Conservation (phyloP, 1,139 yeast species). For the Suhomyces ambrosiae region DNA sequence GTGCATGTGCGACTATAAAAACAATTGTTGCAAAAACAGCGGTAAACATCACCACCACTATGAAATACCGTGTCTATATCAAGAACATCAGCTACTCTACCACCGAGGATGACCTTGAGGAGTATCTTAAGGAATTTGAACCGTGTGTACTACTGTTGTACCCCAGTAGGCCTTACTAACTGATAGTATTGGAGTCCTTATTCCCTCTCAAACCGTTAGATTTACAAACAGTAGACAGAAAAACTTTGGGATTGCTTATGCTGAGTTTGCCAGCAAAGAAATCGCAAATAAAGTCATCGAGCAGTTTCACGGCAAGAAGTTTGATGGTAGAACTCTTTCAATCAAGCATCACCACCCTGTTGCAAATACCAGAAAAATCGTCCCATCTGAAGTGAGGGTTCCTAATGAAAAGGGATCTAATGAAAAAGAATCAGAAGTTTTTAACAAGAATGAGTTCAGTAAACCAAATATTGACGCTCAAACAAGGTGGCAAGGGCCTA, state of each 20-base stretch:
- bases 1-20: neutral
- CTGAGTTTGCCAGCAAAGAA: constrained; percentile 54
- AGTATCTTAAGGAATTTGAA: constrained; percentile 41
- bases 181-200: constrained; percentile 41
- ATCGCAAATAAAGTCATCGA: constrained; percentile 51
- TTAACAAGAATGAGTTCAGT: neutral
- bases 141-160: constrained; percentile 17
- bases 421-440: neutral
- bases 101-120: constrained; percentile 53
- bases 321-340: constrained; percentile 34
- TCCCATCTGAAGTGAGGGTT: no score
- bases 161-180: constrained; percentile 10
- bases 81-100: constrained; percentile 56
- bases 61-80: constrained; percentile 40
- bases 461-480: neutral
- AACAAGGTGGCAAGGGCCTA: neutral
- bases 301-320: constrained; percentile 41
- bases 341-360: constrained; percentile 15
- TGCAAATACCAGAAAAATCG: no score
- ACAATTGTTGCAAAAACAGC: constrained; percentile 6
- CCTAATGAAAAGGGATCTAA: no score
- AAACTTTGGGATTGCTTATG: constrained; percentile 68
- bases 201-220: constrained; percentile 57
- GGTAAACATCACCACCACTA: neutral
- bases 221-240: constrained; percentile 44